Base-by-base conservation (phyloP, 345 rosid species). In the Garcia nutans region DNA sequence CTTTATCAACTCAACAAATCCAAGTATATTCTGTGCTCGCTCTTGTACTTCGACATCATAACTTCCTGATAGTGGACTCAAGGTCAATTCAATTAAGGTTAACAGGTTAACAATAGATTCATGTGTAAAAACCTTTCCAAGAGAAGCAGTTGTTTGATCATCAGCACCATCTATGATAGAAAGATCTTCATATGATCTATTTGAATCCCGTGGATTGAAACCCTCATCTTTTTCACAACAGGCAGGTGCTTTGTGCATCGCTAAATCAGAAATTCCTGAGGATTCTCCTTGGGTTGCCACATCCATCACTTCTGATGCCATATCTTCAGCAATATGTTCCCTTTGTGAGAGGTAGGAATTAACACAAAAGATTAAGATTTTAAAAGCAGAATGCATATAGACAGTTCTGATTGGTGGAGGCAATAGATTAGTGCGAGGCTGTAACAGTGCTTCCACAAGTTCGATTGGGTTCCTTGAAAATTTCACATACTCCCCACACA, bases 401-500 rank as follows among this genome's bases (percentile, higher is more conserved):
- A 89, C 80, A 73, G 91, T 91, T 78, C 88, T 88, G 67, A 89
- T 80, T 57, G 83, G 82, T 22, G 90, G 80, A 17, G 93, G 90
- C 88, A 96, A 85, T 79, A 93, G 91, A 83, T 80, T 75, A 54
- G 92, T 88, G 12, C 98, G 97, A 79, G 99, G 99, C 70, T 93
- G 97, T 58, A 93, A 77, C 64, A 93, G 84, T 70, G 97, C 95
- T 82, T 93, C 97, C 73, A 91, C 76, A 55, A 93, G 86, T 81
- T 96, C 99, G 78, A 84, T 77, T 47, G 94, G 90, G 59, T 81
- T 83, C 75, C 84, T 89, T 24, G 86, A 88, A 75, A 87, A 91
- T 79, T 91, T 89, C 71, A 92, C 89, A 78, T 89, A 96, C 68
- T 93, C 98, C 57, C 98, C 99, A 12, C 91, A 90, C 8, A 87